Base-by-base conservation (phyloP, 176 grass and related monocot species). In the Oryza meyeriana region DNA sequence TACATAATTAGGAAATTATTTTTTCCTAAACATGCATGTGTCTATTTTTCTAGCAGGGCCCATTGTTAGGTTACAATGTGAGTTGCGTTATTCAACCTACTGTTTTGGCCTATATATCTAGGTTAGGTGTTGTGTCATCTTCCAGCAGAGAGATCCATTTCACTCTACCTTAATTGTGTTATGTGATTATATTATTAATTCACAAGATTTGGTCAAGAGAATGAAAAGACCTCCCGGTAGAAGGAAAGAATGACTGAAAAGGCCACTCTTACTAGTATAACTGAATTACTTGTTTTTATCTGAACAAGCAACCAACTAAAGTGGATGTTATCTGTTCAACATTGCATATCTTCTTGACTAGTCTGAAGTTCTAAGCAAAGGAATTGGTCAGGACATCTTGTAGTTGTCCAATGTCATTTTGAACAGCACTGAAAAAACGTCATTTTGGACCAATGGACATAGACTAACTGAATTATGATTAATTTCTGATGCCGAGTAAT, bases 91-190 rank as follows among this genome's bases (percentile, higher is more conserved):
- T 72, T 34, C 12, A 1, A 45, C 39, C 25, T 42, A 71, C 41
- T 28, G 30, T 48, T 30, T 48, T 50, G 25, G 18, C 26, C 26
- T 27, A 14, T 36, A 59, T 58, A 66, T 83, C 59, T 74, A 59
- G 69, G 61, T 86, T 86, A 75, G 84, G 84, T 80, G 44, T 34
- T 44, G 41, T 80, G 84, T 86, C 84, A 59, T 67, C 64, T 61
- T 75, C 77, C 38, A 41, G 69, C 33, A 86, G 77, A 74, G 18
- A 30, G 76, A 55, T 86, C 58, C 26, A 66, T 67, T 74, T 66
- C 59, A 17, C 32, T 40, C 42, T 75, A 40, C 44, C 47, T 58
- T 25, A 44, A 58, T 59, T 26, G 47, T 57, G 61, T 42, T 74
- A 40, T 18, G 18, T 59, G 61, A 48, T 48, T 48, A 48, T 48